These are phyloP conservation scores for Thielaviopsis musarum DNA, from an alignment of 2,329 filamentous ascomycete species.

Conservation along the genomic window DNA sequence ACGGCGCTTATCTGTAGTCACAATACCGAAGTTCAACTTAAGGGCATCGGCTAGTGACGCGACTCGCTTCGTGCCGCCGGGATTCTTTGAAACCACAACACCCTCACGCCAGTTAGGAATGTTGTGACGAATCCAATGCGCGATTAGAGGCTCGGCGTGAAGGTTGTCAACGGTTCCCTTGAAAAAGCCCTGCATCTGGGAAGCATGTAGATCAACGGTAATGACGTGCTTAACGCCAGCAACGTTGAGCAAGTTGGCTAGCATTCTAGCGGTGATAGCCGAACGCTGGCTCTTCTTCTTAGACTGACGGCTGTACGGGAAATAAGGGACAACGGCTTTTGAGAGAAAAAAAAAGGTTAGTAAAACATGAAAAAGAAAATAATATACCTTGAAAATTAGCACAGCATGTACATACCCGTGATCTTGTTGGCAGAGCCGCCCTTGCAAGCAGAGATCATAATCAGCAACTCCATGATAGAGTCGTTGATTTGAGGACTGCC, in stretches of 20 bases:
- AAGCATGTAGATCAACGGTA: slow-evolving; percentile 87
- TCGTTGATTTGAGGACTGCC: slow-evolving; percentile 94
- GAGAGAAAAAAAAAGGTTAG: slow-evolving; percentile 7
- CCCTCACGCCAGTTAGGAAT: slow-evolving; percentile 77
- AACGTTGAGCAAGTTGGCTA: slow-evolving; percentile 83
- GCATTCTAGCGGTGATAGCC: slow-evolving; percentile 91
- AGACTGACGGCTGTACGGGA: slow-evolving; percentile 97
- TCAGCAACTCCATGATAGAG: slow-evolving; percentile 96
- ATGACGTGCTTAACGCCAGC: slow-evolving; percentile 96
- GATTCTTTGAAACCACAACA: slow-evolving; percentile 96
- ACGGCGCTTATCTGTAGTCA: slow-evolving; percentile 66
- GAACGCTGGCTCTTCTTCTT: slow-evolving; percentile 98
- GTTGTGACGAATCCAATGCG: slow-evolving; percentile 85
- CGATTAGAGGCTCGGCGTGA: slow-evolving; percentile 86
- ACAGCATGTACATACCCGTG: slow-evolving; percentile 48
- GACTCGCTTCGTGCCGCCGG: slow-evolving; percentile 90
- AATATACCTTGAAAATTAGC: neutral
- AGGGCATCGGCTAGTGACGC: slow-evolving; percentile 89
- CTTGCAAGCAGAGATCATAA: slow-evolving; percentile 98
- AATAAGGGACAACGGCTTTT: slow-evolving; percentile 76
- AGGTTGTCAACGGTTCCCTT: slow-evolving; percentile 95
- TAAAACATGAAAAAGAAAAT: neutral
- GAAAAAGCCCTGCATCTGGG: slow-evolving; percentile 99
- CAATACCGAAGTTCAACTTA: slow-evolving; percentile 95
- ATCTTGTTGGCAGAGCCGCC: slow-evolving; percentile 93